Evolutionary conservation across 2,329 filamentous ascomycete genomes (phyloP), one percentile per base, ranked within the genome.

Genomic region (Rutstroemia sp.): DNA sequence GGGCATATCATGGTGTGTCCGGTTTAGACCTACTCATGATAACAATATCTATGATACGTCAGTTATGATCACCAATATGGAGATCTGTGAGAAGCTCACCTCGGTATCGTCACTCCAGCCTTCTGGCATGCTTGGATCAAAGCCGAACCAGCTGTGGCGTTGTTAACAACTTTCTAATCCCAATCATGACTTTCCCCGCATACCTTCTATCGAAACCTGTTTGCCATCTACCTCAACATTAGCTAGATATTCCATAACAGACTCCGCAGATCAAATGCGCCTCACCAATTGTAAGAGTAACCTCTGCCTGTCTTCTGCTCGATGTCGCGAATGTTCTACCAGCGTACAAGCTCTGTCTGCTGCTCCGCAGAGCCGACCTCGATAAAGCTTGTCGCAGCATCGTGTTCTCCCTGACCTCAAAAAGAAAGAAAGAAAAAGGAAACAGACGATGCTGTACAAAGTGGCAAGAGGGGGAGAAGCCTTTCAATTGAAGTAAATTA

Each of bases 61-160:
- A 69, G 66, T 56, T 51, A 54, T 42, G 10, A 45, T 42, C 14
- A 44, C 52, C 19, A 55, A 18, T 25, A 27, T 14, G 38, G n/a
- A 38, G 49, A 44, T 38, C 12, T 42, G 49, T 10, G 54, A 51
- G 56, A 63, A 45, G 70, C 79, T 68, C 75, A 89, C 87, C 87
- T 91, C 66, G 92, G 92, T 70, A 97, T 81, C 61, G 88, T 94
- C 64, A 80, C 82, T 70, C 94, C 94, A 63, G 92, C 94, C 79
- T 99, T 96, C 77, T 99, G 94, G 79, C 94, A 99, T 71, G 94
- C 94, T 79, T 99, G 94, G 73, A 99, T 99, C 69, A 99, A 82
- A 70, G 94, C 92, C 67, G 94, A 94, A 65, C 92, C 92, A 75
- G 92, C 92, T 96, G 72, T 73, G 69, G 57, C 65, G 67, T 59